Base-by-base conservation (phyloP, 768 basidiomycete genomes). In the Inosperma sp. region DNA sequence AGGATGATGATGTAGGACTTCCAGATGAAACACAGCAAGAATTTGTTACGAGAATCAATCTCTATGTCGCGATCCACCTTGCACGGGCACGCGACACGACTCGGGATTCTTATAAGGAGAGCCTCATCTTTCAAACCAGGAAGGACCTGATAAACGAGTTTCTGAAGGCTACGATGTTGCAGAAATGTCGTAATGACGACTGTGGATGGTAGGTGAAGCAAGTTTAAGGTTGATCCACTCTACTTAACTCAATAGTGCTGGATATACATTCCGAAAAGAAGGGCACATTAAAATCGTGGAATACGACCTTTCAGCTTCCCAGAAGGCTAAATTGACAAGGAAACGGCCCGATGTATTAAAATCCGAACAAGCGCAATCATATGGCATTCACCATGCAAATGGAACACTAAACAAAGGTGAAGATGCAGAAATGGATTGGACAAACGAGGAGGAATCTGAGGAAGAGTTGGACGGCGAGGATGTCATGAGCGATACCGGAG, bases 251-350 rank as follows among this genome's bases (percentile, higher is more conserved):
- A 31, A 2, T 56, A 94, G 92, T 23, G 68, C 78, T 58, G 83
- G 79, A 2, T 93, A 90, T 64, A 91, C 93, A 0, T 92, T 88
- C 69, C 86, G 94, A 47, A 97, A 92, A 67, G 96, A 99, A 62
- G 92, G 90, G 0, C 77, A 88, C 66, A 91, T 88, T 44, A 98
- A 97, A 70, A 79, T 99, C 49, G 86, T 98, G 63, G 93, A 98
- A 70, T 90, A 91, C 62, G 93, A 94, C 59, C 77, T 98, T 26
- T 75, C 89, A 5, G 44, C 66, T 2, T 95, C 93, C 67, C 84
- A 92, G 65, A 93, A 89, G 67, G 75, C 66, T 5, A 75, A 79
- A 14, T 47, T 79, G 8, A 71, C 77, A 10, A 64, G 84, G 49
- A 81, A 72, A 57, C 81, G 90, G n/a, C 88, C 86, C 12, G 77